These are phyloP conservation scores for Parascedosporium putredinis DNA, from an alignment of 2,329 filamentous ascomycete species.

Conservation along the genomic window DNA sequence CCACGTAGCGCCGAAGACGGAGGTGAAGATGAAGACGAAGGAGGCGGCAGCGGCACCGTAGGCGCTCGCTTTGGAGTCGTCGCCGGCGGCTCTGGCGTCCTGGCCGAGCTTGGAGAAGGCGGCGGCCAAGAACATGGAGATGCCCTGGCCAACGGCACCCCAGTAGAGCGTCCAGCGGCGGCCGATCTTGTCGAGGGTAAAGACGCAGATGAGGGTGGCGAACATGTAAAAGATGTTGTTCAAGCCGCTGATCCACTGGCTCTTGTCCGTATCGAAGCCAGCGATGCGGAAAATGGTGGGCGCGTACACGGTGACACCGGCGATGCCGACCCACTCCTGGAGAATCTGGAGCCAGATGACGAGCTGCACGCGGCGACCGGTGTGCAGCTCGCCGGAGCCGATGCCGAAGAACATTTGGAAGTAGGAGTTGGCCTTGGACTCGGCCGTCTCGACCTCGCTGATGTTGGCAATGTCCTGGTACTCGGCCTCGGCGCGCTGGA, in stretches of 20 bases:
- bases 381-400: conserved; percentile 55
- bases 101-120: conserved; percentile 45
- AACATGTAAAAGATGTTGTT: conserved; percentile 40
- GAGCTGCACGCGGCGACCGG: conserved; percentile 56
- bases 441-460: conserved; percentile 51
- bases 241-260: conserved; percentile 49
- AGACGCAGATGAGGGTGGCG: conserved; percentile 29
- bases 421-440: conserved; percentile 47
- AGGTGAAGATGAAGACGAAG: conserved; percentile 55
- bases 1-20: conserved; percentile 59
- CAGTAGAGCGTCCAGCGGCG: conserved; percentile 31
- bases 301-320: conserved; percentile 53
- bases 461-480: conserved; percentile 59
- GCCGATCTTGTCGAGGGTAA: conserved; percentile 33
- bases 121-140: conserved; percentile 48
- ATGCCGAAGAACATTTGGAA: conserved; percentile 56
- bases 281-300: conserved; percentile 55
- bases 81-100: conserved; percentile 29
- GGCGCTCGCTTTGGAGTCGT: conserved; percentile 27
- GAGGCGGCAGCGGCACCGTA: conserved; percentile 59
- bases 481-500: conserved; percentile 47
- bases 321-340: conserved; percentile 61
- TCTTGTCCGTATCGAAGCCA: conserved; percentile 49
- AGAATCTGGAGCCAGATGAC: conserved; percentile 64
- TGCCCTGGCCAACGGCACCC: conserved; percentile 34